Evolutionary conservation across 2,329 filamentous ascomycete species (phyloP).

Genomic region (Zelopaecilomyces penicillatus): DNA sequence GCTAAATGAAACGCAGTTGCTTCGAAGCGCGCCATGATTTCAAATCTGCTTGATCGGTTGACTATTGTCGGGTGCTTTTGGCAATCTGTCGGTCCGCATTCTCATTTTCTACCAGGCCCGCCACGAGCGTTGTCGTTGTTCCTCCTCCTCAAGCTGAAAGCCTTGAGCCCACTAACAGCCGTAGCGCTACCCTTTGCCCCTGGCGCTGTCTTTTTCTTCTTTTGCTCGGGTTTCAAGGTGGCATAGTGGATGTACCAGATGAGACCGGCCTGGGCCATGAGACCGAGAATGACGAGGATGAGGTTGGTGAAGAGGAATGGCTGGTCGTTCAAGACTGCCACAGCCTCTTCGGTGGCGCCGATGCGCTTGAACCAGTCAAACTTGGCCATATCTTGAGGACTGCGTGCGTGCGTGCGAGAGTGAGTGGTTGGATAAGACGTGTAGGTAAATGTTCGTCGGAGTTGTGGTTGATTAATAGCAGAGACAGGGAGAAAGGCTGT

Average conservation of each 20-base stretch:
- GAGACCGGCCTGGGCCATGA: conserved; percentile 38
- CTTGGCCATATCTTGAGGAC: conserved; percentile 32
- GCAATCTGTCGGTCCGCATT: no score
- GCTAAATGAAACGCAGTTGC: no score
- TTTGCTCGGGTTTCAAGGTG: conserved; percentile 53
- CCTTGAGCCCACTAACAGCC: neutral
- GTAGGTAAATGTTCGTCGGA: neutral
- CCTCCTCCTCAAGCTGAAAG: neutral
- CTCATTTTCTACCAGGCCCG: neutral
- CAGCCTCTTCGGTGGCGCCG: conserved; percentile 49
- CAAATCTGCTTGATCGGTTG: no score
- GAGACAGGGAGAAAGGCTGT: neutral
- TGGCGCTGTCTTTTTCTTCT: conserved; percentile 34
- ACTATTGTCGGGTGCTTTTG: no score
- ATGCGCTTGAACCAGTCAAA: conserved; percentile 50
- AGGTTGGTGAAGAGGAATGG: conserved; percentile 51
- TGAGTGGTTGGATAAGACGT: neutral
- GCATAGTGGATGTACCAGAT: conserved; percentile 52
- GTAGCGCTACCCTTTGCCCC: conserved; percentile 12
- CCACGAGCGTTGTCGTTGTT: conserved; percentile 11
- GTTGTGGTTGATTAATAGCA: neutral
- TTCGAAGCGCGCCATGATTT: no score
- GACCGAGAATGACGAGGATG: conserved; percentile 42
- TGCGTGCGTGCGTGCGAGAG: neutral
- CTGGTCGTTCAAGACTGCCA: conserved; percentile 53